Evolutionary conservation across 176 grass and related monocot genomes (phyloP), one percentile per base, ranked within the genome.

Genomic region (Oryza rufipogon): DNA sequence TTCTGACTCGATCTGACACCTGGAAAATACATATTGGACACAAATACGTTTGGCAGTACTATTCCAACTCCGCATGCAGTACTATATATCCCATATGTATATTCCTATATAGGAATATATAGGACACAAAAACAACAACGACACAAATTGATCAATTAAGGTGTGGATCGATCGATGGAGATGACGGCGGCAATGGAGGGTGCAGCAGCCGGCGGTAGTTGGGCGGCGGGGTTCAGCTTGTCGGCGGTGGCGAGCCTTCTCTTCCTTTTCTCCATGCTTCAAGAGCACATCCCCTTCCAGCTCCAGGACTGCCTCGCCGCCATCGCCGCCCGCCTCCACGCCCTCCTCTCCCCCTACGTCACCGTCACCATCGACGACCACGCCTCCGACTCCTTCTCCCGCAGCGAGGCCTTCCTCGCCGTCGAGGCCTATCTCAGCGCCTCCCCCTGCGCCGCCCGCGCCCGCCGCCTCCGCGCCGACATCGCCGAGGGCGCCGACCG

Each of bases 401-500:
- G 88, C 17, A 87, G 81, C 75, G 85, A 90, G 34, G 51, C 71
- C 17, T 90, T 83, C 69, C 0, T 19, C 0, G 73, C 78, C 22
- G 75, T 82, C 49, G 74, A 92, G 33, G 87, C 75, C 80, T 92
- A 92, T 70, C 87, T 92, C 32, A 54, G 70, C 68, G 79, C 47
- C 2, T 22, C 80, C 68, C 84, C 70, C 70, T 74, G 79, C 3
- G 23, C 14, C 34, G 30, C 11, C 2, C 83, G 69, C 20, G 4
- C 14, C 25, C 65, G 34, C 2, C 87, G 86, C 54, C 81, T 71
- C 71, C 86, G 66, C n/a, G 78, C 82, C 13, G 11, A 88, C 76
- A 6, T 38, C 52, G 52, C 52, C 34, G 56, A 13, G 19, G 22
- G 82, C 30, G 15, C 14, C 5, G 77, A 86, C 66, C 87, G 82